Evolutionary conservation across 495 filamentous ascomycete genomes (phyloP), one percentile per base, ranked within the genome.

Genomic region (Penicillium lividum): DNA sequence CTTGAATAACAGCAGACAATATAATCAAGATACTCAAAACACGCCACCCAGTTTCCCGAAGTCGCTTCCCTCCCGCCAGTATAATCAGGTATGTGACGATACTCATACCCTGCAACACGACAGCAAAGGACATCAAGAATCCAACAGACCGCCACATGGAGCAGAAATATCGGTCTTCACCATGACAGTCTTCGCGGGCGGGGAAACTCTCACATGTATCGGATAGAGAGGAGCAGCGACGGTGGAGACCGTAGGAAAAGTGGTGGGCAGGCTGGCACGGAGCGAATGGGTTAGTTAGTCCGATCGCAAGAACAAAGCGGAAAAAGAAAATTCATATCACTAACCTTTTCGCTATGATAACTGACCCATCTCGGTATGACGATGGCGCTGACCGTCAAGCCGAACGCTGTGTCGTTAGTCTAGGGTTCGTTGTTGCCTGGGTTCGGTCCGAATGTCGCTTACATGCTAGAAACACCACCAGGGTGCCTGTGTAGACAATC

Each of bases 141-240:
- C 89, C 92, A 54, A 91, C 85, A 43, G 86, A 87, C 33, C 90
- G 83, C 93, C 93, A 98, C 83, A 95, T 89, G 59, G 84, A 88
- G 75, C 93, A 96, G 79, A 98, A 96, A 72, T 86, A 84, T 30
- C 85, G 82, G 66, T 90, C 82, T 48, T 79, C 77, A 63, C 83
- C 86, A 60, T 85, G 81, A 75, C 88, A 91, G 73, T 90, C 89
- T 48, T 84, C 79, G 58, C 80, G 74, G 57, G 77, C 73, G 7
- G 87, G 86, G 66, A 88, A 89, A 53, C 73, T 71, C 43, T 76
- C 73, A 72, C 86, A 89, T 40, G 67, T 73, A 52, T 79, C 72
- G 8, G 75, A 82, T 57, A 78, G 80, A 75, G 82, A 89, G 83
- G 70, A 89, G 73, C 93, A 98, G 62, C 86, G 86, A 29, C 80